Percentiles rank a stretch among this genome's conserved stretches.
phyloP scores from a whole-genome alignment of 192 early-diverging fungal genomes.

The Haplosporangium gracile region DNA sequence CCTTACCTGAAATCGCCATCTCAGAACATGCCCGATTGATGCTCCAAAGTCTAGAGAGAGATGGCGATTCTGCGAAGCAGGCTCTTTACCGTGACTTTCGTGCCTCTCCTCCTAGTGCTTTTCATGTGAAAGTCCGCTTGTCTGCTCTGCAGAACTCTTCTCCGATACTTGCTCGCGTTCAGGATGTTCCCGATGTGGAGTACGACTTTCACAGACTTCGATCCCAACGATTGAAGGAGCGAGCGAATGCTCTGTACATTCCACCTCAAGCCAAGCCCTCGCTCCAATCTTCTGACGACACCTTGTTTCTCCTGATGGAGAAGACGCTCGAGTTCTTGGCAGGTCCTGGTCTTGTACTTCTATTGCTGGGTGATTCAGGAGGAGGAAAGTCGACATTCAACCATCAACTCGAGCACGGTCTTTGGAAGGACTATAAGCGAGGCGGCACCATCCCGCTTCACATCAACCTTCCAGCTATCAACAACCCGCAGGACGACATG shows the following conservation, averaged over 20 bases:
- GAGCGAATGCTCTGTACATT: neutral
- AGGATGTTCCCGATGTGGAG: neutral
- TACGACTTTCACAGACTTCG: too few species aligned
- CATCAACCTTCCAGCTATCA: neutral
- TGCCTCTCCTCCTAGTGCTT: neutral
- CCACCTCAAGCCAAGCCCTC: neutral
- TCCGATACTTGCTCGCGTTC: neutral
- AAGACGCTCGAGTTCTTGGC: neutral
- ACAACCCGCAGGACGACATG: neutral
- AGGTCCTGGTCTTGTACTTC: neutral
- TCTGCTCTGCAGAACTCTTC: neutral
- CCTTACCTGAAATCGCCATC: too few species aligned
- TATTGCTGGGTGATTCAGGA: slow-evolving; percentile 15
- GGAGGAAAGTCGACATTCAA: slow-evolving; percentile 16
- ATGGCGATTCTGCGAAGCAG: neutral
- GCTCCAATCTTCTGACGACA: neutral
- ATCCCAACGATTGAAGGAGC: neutral
- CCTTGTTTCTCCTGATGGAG: neutral
- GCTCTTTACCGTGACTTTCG: neutral
- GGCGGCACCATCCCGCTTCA: neutral
- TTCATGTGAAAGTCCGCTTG: too few species aligned
- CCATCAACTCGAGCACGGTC: neutral
- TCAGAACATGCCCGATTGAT: neutral
- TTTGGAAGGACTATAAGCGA: slow-evolving; percentile 4
- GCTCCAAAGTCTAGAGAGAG: neutral